These are phyloP conservation scores for Zygoascus hellenicus DNA, from an alignment of 1,139 yeast species.

Conservation along the genomic window DNA sequence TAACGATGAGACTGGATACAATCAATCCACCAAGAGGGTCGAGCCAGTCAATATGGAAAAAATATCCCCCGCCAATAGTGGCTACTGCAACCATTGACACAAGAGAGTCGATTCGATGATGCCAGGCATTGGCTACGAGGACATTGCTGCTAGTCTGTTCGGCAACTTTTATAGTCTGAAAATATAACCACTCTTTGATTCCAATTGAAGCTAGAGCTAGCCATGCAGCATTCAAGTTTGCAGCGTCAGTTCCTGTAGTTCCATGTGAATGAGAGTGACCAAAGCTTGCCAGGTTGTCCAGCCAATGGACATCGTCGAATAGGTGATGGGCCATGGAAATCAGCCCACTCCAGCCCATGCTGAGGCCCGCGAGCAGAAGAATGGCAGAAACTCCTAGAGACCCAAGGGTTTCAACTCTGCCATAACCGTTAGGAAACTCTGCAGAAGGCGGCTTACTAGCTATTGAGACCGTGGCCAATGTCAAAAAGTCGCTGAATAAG, in stretches of 20 bases:
- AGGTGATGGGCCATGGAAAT: slow-evolving; percentile 54
- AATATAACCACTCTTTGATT: slow-evolving; percentile 80
- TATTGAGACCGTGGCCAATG: slow-evolving; percentile 81
- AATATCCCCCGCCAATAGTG: slow-evolving; percentile 80
- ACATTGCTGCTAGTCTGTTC: slow-evolving; percentile 75
- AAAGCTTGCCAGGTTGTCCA: slow-evolving; percentile 14
- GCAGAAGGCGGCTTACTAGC: slow-evolving; percentile 61
- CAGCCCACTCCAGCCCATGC: slow-evolving; percentile 86
- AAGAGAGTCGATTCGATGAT: slow-evolving; percentile 90
- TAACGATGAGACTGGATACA: slow-evolving; percentile 73
- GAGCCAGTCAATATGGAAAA: slow-evolving; percentile 71
- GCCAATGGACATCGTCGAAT: slow-evolving; percentile 19
- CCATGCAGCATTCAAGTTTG: slow-evolving; percentile 93
- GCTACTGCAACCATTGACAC: slow-evolving; percentile 87
- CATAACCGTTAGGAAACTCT: slow-evolving; percentile 80
- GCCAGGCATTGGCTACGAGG: slow-evolving; percentile 96
- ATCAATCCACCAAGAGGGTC: slow-evolving; percentile 89
- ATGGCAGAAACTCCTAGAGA: slow-evolving; percentile 82
- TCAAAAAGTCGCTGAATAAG: slow-evolving; percentile 79
- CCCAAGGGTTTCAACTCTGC: slow-evolving; percentile 88
- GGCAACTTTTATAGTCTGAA: slow-evolving; percentile 77
- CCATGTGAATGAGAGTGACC: slow-evolving; percentile 42
- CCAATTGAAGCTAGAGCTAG: slow-evolving; percentile 82
- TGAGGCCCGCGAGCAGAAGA: slow-evolving; percentile 77
- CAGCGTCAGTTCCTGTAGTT: slow-evolving; percentile 37